Evolutionary conservation across 2,329 filamentous ascomycete species (phyloP).

Genomic region (Amauroascus niger): DNA sequence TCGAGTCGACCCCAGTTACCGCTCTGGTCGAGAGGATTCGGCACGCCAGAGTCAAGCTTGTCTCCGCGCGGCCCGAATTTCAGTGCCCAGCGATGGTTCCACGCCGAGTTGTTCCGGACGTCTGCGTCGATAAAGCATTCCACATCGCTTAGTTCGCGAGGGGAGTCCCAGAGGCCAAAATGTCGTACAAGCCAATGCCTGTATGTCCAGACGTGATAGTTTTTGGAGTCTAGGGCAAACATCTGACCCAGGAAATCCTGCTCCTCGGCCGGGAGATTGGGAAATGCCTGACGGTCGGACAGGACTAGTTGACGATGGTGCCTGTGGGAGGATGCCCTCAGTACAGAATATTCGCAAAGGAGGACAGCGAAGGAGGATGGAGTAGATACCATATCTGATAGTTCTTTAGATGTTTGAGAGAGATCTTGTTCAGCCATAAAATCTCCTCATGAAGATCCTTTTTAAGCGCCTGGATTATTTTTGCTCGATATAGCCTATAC

Average conservation of each 20-base stretch:
- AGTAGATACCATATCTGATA: slow-evolving; percentile 89
- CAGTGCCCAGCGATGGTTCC: slow-evolving; percentile 95
- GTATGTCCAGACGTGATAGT: slow-evolving; percentile 98
- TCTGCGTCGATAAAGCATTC: slow-evolving; percentile 66
- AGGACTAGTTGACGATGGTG: slow-evolving; percentile 51
- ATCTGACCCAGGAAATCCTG: slow-evolving; percentile 67
- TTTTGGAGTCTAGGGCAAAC: slow-evolving; percentile 80
- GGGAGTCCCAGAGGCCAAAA: slow-evolving; percentile 49
- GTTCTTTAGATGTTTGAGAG: slow-evolving; percentile 82
- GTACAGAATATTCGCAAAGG: neutral
- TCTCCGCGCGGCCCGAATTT: slow-evolving; percentile 57
- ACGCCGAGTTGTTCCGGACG: slow-evolving; percentile 91
- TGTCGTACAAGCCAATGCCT: slow-evolving; percentile 65
- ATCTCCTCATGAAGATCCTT: slow-evolving; percentile 63
- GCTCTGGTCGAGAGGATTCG: slow-evolving; percentile 21
- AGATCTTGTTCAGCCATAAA: slow-evolving; percentile 74
- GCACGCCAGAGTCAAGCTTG: slow-evolving; percentile 31
- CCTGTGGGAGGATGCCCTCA: slow-evolving; percentile 34
- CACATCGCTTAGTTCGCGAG: slow-evolving; percentile 56
- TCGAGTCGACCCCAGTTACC: slow-evolving; percentile 26
- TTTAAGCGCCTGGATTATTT: slow-evolving; percentile 59
- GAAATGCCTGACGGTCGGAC: slow-evolving; percentile 40
- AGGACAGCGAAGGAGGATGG: neutral
- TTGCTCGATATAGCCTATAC: slow-evolving; percentile 69
- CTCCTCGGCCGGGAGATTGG: slow-evolving; percentile 56